Evolutionary conservation across 352 stramenopile species (phyloP).

Genomic region (Pythium periplocum): DNA sequence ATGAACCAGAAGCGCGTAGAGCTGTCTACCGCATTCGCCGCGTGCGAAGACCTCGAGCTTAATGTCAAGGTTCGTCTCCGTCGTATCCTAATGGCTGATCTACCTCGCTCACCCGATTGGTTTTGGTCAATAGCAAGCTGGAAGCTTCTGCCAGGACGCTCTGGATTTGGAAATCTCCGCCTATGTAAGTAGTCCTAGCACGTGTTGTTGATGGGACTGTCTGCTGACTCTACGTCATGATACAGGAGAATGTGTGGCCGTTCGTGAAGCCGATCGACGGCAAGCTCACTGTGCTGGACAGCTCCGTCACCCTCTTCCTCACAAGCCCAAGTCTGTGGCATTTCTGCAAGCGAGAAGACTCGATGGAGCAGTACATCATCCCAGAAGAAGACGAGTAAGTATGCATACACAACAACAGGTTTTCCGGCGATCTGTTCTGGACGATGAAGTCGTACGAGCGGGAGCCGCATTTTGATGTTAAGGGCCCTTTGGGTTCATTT

Average conservation of each 20-base stretch:
- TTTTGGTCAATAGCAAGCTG: slow-evolving; percentile 39
- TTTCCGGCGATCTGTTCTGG: too few species aligned
- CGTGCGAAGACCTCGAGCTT: slow-evolving; percentile 64
- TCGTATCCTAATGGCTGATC: too few species aligned
- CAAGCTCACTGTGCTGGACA: slow-evolving; percentile 61
- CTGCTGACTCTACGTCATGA: background rate
- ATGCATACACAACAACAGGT: too few species aligned
- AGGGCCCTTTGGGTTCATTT: too few species aligned
- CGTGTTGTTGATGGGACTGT: background rate
- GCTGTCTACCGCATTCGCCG: slow-evolving; percentile 65
- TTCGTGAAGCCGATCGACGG: slow-evolving; percentile 78
- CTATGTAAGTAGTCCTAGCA: slow-evolving; percentile 33
- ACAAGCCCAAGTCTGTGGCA: slow-evolving; percentile 70
- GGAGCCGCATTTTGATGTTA: too few species aligned
- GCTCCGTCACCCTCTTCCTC: slow-evolving; percentile 64
- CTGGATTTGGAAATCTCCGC: slow-evolving; percentile 73
- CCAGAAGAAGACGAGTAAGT: slow-evolving; percentile 58
- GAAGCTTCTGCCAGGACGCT: slow-evolving; percentile 75
- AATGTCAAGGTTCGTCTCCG: slow-evolving; percentile 58
- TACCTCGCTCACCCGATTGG: background rate
- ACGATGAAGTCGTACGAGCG: too few species aligned
- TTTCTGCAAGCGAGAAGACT: slow-evolving; percentile 79
- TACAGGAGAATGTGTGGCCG: slow-evolving; percentile 69
- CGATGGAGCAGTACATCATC: slow-evolving; percentile 72
- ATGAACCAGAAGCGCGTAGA: slow-evolving; percentile 82